Evolutionary conservation across 768 basidiomycete genomes (phyloP), one percentile per base, ranked within the genome.

Genomic region (Cubamyces sp.): DNA sequence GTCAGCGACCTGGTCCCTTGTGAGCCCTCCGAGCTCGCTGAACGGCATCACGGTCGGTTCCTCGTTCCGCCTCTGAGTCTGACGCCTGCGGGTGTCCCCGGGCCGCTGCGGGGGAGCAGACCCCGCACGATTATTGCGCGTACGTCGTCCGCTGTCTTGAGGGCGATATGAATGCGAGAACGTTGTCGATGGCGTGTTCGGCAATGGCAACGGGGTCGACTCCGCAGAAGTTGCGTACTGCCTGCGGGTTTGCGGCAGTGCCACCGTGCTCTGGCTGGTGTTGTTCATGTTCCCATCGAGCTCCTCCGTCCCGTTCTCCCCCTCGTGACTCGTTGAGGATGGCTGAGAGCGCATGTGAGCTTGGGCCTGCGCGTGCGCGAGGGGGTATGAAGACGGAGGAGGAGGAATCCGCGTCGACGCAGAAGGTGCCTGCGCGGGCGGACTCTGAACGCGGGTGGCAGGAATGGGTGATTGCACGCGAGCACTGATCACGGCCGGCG

Each of bases 11-110:
- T 90, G 84, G 11, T 78, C 74, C 5, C 73, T 64, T 0, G 83
- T 84, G 0, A 91, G 90, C 3, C 80, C 70, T 3, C 75, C 75
- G 70, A 82, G 78, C 72, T 83, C 83, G 14, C 76, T 70, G 57
- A 81, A 77, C 14, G 65, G 62, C 34, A 65, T 41, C 4, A 28
- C 54, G 28, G 52, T 43, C 21, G 41, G 40, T 18, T 56, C 47
- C 49, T 56, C 61, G 30, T 43, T 25, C 28, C 49, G 42, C 11
- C 50, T 23, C 1, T 50, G 54, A 5, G 42, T 23, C 1, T 50
- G 54, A 5, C 52, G 61, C 16, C 61, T 45, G 23, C 49, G 54
- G 21, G 41, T 28, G 5, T 62, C 41, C 18, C n/a, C 28, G 6
- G 54, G 30, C 47, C 53, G 30, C 47, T 46, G 21, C n/a, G 63